Base-by-base conservation (phyloP, 73 alveolate genomes). In the Tetrahymena borealis region DNA sequence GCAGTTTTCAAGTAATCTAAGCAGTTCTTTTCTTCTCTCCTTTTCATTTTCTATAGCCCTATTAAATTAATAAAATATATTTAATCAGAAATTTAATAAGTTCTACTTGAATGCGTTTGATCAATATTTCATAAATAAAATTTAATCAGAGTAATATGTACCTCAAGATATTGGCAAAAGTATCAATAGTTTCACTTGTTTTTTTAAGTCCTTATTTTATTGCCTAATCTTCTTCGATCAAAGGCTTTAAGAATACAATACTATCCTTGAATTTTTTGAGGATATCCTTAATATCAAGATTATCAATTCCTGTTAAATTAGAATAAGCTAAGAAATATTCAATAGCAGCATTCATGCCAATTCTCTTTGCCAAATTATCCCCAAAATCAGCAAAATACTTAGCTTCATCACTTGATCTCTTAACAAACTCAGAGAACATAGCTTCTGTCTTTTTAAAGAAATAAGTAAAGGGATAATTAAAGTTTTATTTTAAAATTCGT, bases 31-130 rank as follows among this genome's bases (percentile, higher is more conserved):
- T 85, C 95, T 93, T 33, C 95, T 93, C 60, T 93, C 95, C 35
- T 90, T 93, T 31, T 93, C 95, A 93, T 93, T 93, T 38, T 93
- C 39, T 32, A 93, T 93, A 35, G 95, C 95, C 92, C 93, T 92
- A 16, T 38, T 32, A 9, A 78, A 33, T 90, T n/a, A 35, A 28
- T 35, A 10, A 78, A 78, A 15, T 18, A n/a, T n/a, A n/a, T n/a
- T n/a, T 37, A 18, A 60, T 60, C 85, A 60, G 85, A 60, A 60
- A 60, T 6, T 18, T 28, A 39, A 7, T 9, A 7, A 39, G 43
- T 9, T 9, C 7, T 9, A 60, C n/a, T 15, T 60, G n/a, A 60
- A 60, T 9, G n/a, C 28, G 16, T 60, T 60, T 24, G n/a, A 4
- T 60, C 20, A 60, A 15, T 24, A 60, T 7, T 39, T 39, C 12